A percentile compares a stretch with the other conserved stretches of the same genome.
phyloP scores from a whole-genome alignment of 176 grass and related monocot species.

The Poa annua region DNA sequence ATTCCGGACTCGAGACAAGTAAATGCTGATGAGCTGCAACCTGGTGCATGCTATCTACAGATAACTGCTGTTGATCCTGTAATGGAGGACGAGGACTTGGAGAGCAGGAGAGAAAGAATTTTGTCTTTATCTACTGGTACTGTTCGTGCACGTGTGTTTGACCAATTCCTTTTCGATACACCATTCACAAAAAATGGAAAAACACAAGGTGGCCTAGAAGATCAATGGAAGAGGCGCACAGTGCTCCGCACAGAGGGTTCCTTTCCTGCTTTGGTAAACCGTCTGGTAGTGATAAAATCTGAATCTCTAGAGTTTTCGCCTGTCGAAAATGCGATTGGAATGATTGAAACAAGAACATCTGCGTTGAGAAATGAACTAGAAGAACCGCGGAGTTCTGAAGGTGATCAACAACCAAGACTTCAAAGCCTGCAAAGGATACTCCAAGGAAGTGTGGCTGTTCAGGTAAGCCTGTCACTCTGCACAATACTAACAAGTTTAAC shows the following conservation, averaged over 20 bases:
- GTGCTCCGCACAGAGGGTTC: slow-evolving; percentile 92
- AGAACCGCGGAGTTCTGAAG: slow-evolving; percentile 95
- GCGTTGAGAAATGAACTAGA: slow-evolving; percentile 97
- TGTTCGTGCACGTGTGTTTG: slow-evolving; percentile 89
- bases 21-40: slow-evolving; percentile 88
- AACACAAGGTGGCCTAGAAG: slow-evolving; percentile 93
- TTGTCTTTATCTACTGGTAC: slow-evolving; percentile 84
- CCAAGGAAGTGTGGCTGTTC: slow-evolving; percentile 98
- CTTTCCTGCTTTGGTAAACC: slow-evolving; percentile 94
- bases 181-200: slow-evolving; percentile 99
- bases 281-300: slow-evolving; percentile 81
- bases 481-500: neutral
- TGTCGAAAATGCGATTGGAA: slow-evolving; percentile 98
- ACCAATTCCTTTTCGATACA: slow-evolving; percentile 91
- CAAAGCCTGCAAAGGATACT: slow-evolving; percentile 98
- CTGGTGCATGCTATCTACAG: slow-evolving; percentile 91
- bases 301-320: slow-evolving; percentile 97
- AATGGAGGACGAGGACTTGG: slow-evolving; percentile 98
- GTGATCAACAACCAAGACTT: slow-evolving; percentile 92
- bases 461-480: slow-evolving; percentile 49
- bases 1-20: slow-evolving; percentile 99
- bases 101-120: slow-evolving; percentile 95
- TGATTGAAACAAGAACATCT: slow-evolving; percentile 98
- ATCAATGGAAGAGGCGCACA: slow-evolving; percentile 97
- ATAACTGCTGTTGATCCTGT: slow-evolving; percentile 99